phyloP scores from a whole-genome alignment of 176 grass and related monocot species.

The Carex pumila region DNA sequence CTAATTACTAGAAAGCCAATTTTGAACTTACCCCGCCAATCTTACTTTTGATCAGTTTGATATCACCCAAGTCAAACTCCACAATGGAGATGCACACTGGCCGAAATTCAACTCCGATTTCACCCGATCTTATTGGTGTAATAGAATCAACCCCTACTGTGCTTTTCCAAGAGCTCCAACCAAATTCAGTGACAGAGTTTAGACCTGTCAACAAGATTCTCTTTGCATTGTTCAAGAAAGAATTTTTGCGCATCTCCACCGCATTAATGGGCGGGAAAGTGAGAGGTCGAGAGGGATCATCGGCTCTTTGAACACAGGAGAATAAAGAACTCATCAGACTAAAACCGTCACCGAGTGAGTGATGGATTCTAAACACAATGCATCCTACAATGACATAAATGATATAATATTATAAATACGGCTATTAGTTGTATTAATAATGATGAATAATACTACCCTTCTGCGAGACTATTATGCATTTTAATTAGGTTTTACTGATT shows the following conservation, averaged over 20 bases:
- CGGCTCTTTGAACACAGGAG: slow-evolving; percentile 20
- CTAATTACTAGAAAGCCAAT: not conserved
- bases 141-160: not conserved
- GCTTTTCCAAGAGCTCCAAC: slow-evolving; percentile 27
- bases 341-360: slow-evolving; percentile 29
- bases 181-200: slow-evolving; percentile 22
- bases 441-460: no score
- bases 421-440: no score
- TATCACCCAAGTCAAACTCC: slow-evolving; percentile 14
- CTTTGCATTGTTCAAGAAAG: not conserved
- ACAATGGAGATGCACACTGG: slow-evolving; percentile 15
- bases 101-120: slow-evolving; percentile 3
- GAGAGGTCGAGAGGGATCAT: slow-evolving; percentile 30
- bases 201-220: not conserved
- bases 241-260: not conserved
- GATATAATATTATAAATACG: not conserved
- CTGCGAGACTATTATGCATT: no score
- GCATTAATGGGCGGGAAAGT: slow-evolving; percentile 8
- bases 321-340: slow-evolving; percentile 27
- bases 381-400: slow-evolving; percentile 5
- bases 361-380: slow-evolving; percentile 26
- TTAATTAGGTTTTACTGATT: no score
- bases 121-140: slow-evolving; percentile 13
- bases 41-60: slow-evolving; percentile 17
- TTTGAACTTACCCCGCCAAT: slow-evolving; percentile 17